These are phyloP conservation scores for Cladosporium sp. DNA, from an alignment of 2,329 filamentous ascomycete genomes.

Conservation along the genomic window DNA sequence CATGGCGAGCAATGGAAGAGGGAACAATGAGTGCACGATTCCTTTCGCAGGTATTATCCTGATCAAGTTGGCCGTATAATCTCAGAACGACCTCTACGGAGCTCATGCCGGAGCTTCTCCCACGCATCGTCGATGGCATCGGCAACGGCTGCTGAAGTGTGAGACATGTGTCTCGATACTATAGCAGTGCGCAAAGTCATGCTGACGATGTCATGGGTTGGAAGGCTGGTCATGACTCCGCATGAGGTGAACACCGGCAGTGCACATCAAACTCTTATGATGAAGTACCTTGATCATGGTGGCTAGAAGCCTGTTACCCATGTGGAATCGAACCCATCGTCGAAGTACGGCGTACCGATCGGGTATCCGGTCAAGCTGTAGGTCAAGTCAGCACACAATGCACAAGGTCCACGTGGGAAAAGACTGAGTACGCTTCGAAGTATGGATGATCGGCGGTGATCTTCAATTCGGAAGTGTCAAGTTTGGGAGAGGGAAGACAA, in stretches of 20 bases:
- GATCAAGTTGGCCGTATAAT: slow-evolving; percentile 98
- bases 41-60: slow-evolving; percentile 98
- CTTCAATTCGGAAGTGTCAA: background rate
- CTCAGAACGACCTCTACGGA: slow-evolving; percentile 58
- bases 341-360: slow-evolving; percentile 15
- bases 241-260: slow-evolving; percentile 20
- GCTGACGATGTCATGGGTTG: slow-evolving; percentile 10
- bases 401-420: background rate
- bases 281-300: slow-evolving; percentile 20
- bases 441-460: background rate
- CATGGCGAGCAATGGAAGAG: slow-evolving; percentile 38
- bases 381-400: background rate
- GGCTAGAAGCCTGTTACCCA: slow-evolving; percentile 12
- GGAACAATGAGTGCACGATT: slow-evolving; percentile 72
- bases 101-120: slow-evolving; percentile 26
- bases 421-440: slow-evolving; percentile 11
- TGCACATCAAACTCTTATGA: slow-evolving; percentile 19
- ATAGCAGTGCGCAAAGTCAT: slow-evolving; percentile 9
- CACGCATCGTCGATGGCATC: slow-evolving; percentile 6
- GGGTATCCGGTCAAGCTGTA: slow-evolving; percentile 1
- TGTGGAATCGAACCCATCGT: slow-evolving; percentile 20
- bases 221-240: slow-evolving; percentile 10
- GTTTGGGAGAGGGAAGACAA: slow-evolving; percentile 12
- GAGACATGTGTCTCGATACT: slow-evolving; percentile 13
- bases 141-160: slow-evolving; percentile 5